Conservation (phyloP, 495 filamentous ascomycete genomes). For the Astrothelium subdiscretum region DNA sequence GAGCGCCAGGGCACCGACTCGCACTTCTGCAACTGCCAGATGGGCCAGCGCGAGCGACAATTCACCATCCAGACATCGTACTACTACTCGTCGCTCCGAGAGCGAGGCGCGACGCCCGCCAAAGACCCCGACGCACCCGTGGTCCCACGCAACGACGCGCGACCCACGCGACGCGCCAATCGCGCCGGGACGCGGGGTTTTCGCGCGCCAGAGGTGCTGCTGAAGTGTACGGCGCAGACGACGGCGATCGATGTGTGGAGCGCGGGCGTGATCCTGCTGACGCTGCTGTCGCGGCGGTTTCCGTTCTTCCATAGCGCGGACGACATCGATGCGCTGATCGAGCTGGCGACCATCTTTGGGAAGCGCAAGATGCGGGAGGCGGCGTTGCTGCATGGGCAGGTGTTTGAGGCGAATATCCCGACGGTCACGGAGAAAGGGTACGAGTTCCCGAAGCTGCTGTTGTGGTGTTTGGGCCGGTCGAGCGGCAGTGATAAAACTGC, state of each 20-base stretch:
- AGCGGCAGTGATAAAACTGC: slow-evolving; percentile 31
- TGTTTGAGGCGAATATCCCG: slow-evolving; percentile 84
- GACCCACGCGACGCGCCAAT: slow-evolving; percentile 83
- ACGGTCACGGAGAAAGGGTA: slow-evolving; percentile 79
- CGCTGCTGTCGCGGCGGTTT: slow-evolving; percentile 78
- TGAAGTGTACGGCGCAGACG: slow-evolving; percentile 96
- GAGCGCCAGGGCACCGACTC: slow-evolving; percentile 68
- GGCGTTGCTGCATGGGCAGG: slow-evolving; percentile 71
- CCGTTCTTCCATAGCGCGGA: slow-evolving; percentile 97
- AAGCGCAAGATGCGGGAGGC: slow-evolving; percentile 64
- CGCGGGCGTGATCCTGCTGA: slow-evolving; percentile 84
- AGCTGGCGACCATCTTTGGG: slow-evolving; percentile 95
- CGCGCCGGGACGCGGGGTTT: slow-evolving; percentile 94
- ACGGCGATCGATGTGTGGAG: slow-evolving; percentile 91
- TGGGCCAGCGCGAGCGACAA: slow-evolving; percentile 27
- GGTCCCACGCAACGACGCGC: slow-evolving; percentile 62
- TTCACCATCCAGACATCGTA: slow-evolving; percentile 25
- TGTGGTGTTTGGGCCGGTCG: slow-evolving; percentile 65
- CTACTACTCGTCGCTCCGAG: slow-evolving; percentile 22
- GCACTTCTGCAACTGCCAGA: slow-evolving; percentile 60
- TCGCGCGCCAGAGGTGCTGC: slow-evolving; percentile 87
- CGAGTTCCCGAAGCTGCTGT: slow-evolving; percentile 78
- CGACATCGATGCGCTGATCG: slow-evolving; percentile 92
- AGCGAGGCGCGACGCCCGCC: neutral
- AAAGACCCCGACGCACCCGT: slow-evolving; percentile 18